Base-by-base conservation (phyloP, 179 eudicot species). In the Actinidia polygama region DNA sequence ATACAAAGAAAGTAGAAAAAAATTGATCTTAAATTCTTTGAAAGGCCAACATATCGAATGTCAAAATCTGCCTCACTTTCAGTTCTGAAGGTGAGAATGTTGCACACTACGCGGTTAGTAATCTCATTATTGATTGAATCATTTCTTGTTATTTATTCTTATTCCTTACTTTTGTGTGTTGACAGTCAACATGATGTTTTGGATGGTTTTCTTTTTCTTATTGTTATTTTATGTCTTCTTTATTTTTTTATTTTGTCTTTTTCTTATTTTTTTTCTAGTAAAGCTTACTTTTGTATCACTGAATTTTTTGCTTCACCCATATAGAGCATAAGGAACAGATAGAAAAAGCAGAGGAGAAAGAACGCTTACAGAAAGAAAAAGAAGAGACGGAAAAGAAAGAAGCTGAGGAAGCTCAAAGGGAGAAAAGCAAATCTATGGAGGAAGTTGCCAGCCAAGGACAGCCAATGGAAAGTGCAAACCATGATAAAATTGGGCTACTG, bases 301-400 rank as follows among this genome's bases (percentile, higher is more conserved):
- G 15, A 18, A 8, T 15, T 15, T 44, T 55, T 70, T 75, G 21
- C 61, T 74, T 80, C 51, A n/a, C 66, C 54, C 64, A 40, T 87
- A 68, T 83, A 96, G 99, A 92, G 14, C 98, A 88, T 78, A 95
- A 93, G 84, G 99, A 92, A 77, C 95, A 90, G 84, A 96, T 96
- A 82, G 99, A 96, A 83, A 93, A 95, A 86, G 97, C 91, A 75
- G 99, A 96, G 89, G 98, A 96, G 90, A 88, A 91, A 84, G 98
- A 93, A 81, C 95, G 98, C 49, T 79, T 92, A 75, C 93, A 92
- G 85, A 93, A 91, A 87, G 98, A 93, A 85, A 93, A 91, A 85
- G 99, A 93, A 91, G 97, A 91, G 86, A 91, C 89, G 85, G 91
- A 88, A 83, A 90, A 84, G 85, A 89, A 88, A 66, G 98, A 90